Base-by-base conservation (phyloP, 1,139 yeast species). In the Keqinozyma sinolaborantium region DNA sequence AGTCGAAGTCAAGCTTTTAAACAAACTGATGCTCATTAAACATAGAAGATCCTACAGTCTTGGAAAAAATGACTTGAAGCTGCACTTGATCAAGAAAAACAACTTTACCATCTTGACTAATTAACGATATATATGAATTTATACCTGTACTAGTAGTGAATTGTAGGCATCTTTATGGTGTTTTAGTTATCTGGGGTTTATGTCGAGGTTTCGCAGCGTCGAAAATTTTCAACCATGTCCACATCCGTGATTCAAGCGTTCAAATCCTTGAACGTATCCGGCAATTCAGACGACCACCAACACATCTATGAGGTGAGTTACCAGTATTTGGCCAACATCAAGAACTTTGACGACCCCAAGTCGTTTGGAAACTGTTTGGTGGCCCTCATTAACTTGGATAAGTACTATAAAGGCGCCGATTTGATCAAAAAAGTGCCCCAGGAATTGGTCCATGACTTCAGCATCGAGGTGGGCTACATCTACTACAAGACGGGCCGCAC, bases 311-410 rank as follows among this genome's bases (percentile, higher is more conserved):
- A 61, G 23, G 62, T 68, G 2, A 64, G 73, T 14, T 66, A 63
- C 39, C 70, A 67, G 32, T 69, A 66, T 41, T 54, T 69, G 36
- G 50, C 68, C 23, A 65, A 65, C 28, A 59, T 65, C 28, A 64
- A 66, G 36, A 48, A 60, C 26, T 69, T 56, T 24, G 55, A 69
- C 27, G 83, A 81, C 43, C 46, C 57, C 14, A 58, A 60, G 30
- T 79, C 87, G 1, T 62, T 79, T 44, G 77, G 71, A 45, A 70
- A 81, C 42, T 77, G 81, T 47, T 56, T 86, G 25, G 80, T 81
- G 5, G 78, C 95, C 1, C 61, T 83, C 47, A 82, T 85, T 53
- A 79, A 83, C 48, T 66, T 81, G 47, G 96, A 87, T 51, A 70
- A 70, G 44, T 86, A 83, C 52, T 58, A 60, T 33, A 62, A 68